Evolutionary conservation across 495 filamentous ascomycete genomes (phyloP).

Genomic region (Podospora didyma): DNA sequence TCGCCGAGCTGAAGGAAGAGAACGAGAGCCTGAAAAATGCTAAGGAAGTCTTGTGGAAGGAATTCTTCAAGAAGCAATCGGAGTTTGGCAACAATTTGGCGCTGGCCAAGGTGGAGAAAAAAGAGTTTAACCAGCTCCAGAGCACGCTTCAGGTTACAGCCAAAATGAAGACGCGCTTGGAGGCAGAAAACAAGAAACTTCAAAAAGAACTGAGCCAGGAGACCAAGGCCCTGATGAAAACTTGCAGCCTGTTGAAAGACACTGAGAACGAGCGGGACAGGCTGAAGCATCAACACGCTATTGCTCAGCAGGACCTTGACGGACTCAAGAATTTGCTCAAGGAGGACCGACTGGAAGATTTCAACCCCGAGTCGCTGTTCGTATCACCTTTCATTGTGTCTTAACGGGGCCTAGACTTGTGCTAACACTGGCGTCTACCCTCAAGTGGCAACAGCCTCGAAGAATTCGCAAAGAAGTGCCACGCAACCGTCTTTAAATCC

Average conservation of each 20-base stretch:
- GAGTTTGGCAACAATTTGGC: background rate
- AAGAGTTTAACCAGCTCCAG: background rate
- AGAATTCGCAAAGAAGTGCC: background rate
- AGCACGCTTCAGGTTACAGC: background rate
- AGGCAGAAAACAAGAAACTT: background rate
- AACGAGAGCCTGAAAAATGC: too few species aligned
- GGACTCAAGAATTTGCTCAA: background rate
- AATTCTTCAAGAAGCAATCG: background rate
- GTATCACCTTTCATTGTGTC: background rate
- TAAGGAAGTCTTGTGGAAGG: slow-evolving; percentile 3
- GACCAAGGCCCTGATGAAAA: background rate
- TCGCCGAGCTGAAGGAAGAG: background rate
- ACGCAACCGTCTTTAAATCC: background rate
- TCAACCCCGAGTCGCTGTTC: background rate
- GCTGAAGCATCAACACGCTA: background rate
- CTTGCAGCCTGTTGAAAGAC: background rate
- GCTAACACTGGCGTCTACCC: too few species aligned
- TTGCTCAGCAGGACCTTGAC: background rate
- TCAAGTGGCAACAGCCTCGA: background rate
- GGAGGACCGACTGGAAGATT: background rate
- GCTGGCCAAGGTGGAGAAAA: background rate
- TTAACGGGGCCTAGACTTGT: background rate
- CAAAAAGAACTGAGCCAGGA: background rate
- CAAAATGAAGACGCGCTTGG: background rate
- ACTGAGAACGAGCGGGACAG: background rate